Conservation (phyloP, 2,329 filamentous ascomycete genomes). For the Herpotrichia juniperi region DNA sequence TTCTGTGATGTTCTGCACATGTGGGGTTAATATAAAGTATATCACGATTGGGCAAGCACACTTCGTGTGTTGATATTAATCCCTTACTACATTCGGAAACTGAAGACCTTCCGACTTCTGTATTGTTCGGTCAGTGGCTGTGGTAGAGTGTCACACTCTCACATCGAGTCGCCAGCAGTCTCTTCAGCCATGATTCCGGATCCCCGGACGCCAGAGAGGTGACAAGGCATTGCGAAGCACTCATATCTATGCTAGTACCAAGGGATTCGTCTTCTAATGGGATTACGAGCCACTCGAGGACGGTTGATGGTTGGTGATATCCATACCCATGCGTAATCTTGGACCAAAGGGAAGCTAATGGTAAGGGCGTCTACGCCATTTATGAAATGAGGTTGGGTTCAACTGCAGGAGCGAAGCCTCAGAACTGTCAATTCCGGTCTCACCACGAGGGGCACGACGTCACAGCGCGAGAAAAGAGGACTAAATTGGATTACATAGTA, state of each 20-base stretch:
- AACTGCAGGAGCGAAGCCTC: background rate
- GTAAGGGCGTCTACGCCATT: background rate
- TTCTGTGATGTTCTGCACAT: conserved; percentile 28
- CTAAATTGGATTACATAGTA: background rate
- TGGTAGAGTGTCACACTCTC: conserved; percentile 16
- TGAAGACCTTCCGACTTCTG: conserved; percentile 19
- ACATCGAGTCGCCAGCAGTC: conserved; percentile 4
- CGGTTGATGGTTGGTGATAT: conserved; percentile 1
- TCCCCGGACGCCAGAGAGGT: conserved; percentile 21
- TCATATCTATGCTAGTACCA: conserved; percentile 9
- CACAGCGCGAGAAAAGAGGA: background rate
- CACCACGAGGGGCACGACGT: background rate
- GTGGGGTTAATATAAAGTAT: conserved; percentile 37
- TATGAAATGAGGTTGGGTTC: background rate
- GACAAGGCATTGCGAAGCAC: conserved; percentile 9
- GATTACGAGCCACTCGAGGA: background rate
- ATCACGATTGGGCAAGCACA: conserved; percentile 31
- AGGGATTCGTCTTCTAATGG: conserved; percentile 10
- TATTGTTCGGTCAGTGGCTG: conserved; percentile 13
- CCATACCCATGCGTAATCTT: background rate
- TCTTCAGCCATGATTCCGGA: conserved; percentile 6
- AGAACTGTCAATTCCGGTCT: background rate
- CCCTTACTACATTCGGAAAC: conserved; percentile 19
- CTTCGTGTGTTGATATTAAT: conserved; percentile 25
- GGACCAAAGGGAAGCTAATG: background rate